phyloP scores from a whole-genome alignment of 2,329 filamentous ascomycete species.

The Penicillium sp. region DNA sequence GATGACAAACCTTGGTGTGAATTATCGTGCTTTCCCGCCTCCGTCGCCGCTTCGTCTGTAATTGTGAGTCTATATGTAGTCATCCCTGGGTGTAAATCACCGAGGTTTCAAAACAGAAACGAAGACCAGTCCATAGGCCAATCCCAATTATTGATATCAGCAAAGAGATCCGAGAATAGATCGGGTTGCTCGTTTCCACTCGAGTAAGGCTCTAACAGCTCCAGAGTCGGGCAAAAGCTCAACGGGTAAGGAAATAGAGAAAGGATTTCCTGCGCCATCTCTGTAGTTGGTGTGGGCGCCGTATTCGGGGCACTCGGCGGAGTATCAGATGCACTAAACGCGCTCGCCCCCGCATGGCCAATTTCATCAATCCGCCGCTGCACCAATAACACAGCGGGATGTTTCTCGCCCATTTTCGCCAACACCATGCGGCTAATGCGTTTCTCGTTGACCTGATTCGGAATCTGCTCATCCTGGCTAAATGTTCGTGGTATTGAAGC shows the following conservation, averaged over 20 bases:
- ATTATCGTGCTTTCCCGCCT: no score
- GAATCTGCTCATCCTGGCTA: slow-evolving; percentile 3
- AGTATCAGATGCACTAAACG: not conserved
- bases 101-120: not conserved
- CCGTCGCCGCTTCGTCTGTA: no score
- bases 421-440: slow-evolving; percentile 4
- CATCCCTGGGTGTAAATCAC: no score
- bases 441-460: slow-evolving; percentile 1
- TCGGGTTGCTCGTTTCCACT: not conserved
- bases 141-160: not conserved
- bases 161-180: not conserved
- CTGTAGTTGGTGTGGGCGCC: not conserved
- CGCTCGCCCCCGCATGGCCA: not conserved
- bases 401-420: slow-evolving; percentile 11
- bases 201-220: not conserved
- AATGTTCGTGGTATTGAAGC: slow-evolving; percentile 12
- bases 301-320: not conserved
- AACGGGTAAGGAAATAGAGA: not conserved
- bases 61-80: no score
- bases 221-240: not conserved
- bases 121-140: not conserved
- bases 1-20: no score
- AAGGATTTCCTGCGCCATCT: not conserved
- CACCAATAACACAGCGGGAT: not conserved
- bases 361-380: not conserved